Percentiles rank a stretch among this genome's conserved stretches.
Conservation (phyloP, 805 yeast species). For the Candida quercuum region DNA sequence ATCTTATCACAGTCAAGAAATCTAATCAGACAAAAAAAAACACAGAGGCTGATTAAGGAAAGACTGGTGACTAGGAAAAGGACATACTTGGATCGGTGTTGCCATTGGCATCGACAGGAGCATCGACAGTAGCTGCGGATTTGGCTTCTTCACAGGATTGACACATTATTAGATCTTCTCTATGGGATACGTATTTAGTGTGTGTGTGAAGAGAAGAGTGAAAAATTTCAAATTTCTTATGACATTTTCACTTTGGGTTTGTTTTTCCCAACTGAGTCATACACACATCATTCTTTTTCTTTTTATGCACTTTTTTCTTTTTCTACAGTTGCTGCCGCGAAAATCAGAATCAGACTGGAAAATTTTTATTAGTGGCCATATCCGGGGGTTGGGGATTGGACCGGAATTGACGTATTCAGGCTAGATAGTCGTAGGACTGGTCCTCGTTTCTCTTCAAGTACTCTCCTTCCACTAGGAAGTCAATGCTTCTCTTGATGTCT, state of each 20-base stretch:
- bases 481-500: slow-evolving; percentile 84
- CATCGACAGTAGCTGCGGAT: slow-evolving; percentile 3
- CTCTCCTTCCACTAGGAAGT: slow-evolving; percentile 77
- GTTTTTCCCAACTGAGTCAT: background rate
- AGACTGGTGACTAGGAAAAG: background rate
- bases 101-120: background rate
- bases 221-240: background rate
- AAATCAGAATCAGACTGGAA: too few relatives aligned
- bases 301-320: background rate
- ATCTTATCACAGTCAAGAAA: too few relatives aligned
- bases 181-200: too few relatives aligned
- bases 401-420: slow-evolving; percentile 38
- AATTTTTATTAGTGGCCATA: too few relatives aligned
- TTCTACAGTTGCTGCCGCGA: background rate
- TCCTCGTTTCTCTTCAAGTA: slow-evolving; percentile 73
- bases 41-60: background rate
- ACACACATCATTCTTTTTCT: background rate
- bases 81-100: slow-evolving; percentile 8
- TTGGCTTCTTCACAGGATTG: slow-evolving; percentile 22
- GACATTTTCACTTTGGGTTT: too few relatives aligned
- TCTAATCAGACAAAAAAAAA: too few relatives aligned
- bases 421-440: slow-evolving; percentile 74
- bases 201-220: too few relatives aligned
- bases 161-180: slow-evolving; percentile 14
- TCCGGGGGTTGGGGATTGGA: too few relatives aligned